phyloP scores from a whole-genome alignment of 352 stramenopile species.

The Globisporangium iwayamae region DNA sequence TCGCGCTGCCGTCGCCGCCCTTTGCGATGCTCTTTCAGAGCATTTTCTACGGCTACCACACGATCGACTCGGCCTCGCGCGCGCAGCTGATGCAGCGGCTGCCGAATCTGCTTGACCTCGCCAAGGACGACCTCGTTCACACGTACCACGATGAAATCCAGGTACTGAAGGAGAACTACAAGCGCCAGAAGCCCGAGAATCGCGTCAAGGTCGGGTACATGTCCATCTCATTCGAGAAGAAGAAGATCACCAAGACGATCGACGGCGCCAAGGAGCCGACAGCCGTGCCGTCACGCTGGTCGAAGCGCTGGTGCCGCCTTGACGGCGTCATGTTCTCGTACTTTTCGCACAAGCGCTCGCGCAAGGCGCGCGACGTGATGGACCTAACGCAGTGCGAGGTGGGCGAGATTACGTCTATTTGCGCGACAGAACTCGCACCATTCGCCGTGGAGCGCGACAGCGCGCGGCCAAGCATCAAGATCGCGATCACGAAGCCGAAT shows the following conservation, averaged over 20 bases:
- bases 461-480: conserved; percentile 51
- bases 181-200: conserved; percentile 71
- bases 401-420: conserved; percentile 58
- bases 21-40: conserved; percentile 65
- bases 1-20: conserved; percentile 35
- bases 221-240: conserved; percentile 72
- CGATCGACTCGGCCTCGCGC: conserved; percentile 47
- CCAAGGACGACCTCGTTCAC: conserved; percentile 73
- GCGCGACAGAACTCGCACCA: conserved; percentile 36
- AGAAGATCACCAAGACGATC: conserved; percentile 44
- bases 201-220: conserved; percentile 81
- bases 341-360: conserved; percentile 76
- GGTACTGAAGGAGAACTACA: conserved; percentile 81
- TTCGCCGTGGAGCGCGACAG: conserved; percentile 55
- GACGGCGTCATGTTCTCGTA: conserved; percentile 77
- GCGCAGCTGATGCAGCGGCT: conserved; percentile 68
- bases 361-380: conserved; percentile 68
- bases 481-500: conserved; percentile 66
- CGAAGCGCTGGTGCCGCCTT: conserved; percentile 81
- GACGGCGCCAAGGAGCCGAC: conserved; percentile 55
- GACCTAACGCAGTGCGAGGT: conserved; percentile 71
- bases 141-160: conserved; percentile 86
- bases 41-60: conserved; percentile 74
- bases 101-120: conserved; percentile 62
- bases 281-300: conserved; percentile 65